Conservation (phyloP, 2,329 filamentous ascomycete species). For the Cytospora chrysosperma region DNA sequence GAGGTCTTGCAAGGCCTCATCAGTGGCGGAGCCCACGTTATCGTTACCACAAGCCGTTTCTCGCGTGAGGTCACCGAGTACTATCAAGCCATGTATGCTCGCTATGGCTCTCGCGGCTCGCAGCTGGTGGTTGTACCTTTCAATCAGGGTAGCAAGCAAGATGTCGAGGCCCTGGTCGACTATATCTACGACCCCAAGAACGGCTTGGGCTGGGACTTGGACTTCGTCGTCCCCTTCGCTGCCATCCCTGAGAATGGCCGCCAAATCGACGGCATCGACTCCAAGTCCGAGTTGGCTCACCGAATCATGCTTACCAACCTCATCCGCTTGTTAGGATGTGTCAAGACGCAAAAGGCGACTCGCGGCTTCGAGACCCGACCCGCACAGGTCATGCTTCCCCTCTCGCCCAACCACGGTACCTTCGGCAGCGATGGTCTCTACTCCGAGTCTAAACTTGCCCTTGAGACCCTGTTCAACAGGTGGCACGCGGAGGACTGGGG, state of each 20-base stretch:
- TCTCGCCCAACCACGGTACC: conserved; percentile 97
- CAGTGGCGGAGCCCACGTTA: conserved; percentile 92
- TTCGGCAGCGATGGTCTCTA: conserved; percentile 98
- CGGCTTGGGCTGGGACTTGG: conserved; percentile 96
- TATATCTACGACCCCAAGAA: conserved; percentile 98
- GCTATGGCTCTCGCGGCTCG: conserved; percentile 88
- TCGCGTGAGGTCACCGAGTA: conserved; percentile 98
- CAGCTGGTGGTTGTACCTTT: conserved; percentile 98
- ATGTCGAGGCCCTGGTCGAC: conserved; percentile 87
- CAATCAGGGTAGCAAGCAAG: conserved; percentile 98
- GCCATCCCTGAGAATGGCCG: conserved; percentile 97
- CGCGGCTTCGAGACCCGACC: conserved; percentile 92
- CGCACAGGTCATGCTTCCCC: conserved; percentile 90
- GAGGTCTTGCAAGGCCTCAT: conserved; percentile 95
- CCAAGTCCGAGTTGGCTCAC: conserved; percentile 95
- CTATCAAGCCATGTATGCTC: conserved; percentile 97
- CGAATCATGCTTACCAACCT: conserved; percentile 99
- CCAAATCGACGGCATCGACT: conserved; percentile 95
- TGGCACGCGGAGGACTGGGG: conserved; percentile 98
- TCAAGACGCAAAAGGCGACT: conserved; percentile 87
- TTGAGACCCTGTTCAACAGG: conserved; percentile 97
- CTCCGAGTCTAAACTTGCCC: conserved; percentile 93
- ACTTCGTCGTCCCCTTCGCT: conserved; percentile 93
- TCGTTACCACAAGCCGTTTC: conserved; percentile 95
- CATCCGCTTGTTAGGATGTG: conserved; percentile 80